phyloP scores from a whole-genome alignment of 352 stramenopile species.

The Pythium vanterpoolii region DNA sequence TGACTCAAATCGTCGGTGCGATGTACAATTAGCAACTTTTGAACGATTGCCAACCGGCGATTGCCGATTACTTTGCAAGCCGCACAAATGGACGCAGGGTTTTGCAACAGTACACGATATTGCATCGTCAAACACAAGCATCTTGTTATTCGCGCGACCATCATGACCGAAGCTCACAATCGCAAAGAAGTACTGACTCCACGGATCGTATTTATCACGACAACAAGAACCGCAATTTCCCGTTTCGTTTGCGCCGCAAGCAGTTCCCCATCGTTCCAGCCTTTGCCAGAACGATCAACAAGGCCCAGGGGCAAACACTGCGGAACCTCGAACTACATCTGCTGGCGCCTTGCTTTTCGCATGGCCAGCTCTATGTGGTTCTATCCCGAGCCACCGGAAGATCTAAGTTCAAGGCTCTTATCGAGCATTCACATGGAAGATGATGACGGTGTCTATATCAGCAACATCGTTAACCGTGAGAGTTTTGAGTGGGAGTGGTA shows the following conservation, averaged over 20 bases:
- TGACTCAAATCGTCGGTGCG: constrained; percentile 1
- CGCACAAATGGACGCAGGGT: constrained; percentile 10
- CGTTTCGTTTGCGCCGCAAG: constrained; percentile 8
- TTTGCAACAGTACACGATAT: constrained; percentile 14
- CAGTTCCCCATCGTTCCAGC: constrained; percentile 17
- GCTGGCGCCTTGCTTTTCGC: constrained; percentile 6
- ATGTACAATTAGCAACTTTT: constrained; percentile 14
- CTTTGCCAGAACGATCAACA: constrained; percentile 26
- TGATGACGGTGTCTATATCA: constrained; percentile 10
- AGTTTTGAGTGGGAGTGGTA: not conserved
- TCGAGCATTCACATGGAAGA: constrained; percentile 7
- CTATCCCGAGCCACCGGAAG: constrained; percentile 14
- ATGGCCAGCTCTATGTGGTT: constrained; percentile 27
- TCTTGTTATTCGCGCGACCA: constrained; percentile 27
- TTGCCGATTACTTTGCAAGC: constrained; percentile 15
- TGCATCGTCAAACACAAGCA: constrained; percentile 20
- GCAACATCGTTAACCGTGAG: constrained; percentile 22
- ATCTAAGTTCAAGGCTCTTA: constrained; percentile 15
- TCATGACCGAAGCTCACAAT: constrained; percentile 20
- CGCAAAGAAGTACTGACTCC: constrained; percentile 4
- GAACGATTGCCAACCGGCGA: constrained; percentile 3
- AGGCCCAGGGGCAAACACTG: constrained; percentile 21
- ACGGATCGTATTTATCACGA: not conserved
- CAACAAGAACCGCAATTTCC: constrained; percentile 3
- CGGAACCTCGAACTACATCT: constrained; percentile 20